These are phyloP conservation scores for Globisporangium megalacanthum DNA, from an alignment of 352 stramenopile species.

Conservation along the genomic window DNA sequence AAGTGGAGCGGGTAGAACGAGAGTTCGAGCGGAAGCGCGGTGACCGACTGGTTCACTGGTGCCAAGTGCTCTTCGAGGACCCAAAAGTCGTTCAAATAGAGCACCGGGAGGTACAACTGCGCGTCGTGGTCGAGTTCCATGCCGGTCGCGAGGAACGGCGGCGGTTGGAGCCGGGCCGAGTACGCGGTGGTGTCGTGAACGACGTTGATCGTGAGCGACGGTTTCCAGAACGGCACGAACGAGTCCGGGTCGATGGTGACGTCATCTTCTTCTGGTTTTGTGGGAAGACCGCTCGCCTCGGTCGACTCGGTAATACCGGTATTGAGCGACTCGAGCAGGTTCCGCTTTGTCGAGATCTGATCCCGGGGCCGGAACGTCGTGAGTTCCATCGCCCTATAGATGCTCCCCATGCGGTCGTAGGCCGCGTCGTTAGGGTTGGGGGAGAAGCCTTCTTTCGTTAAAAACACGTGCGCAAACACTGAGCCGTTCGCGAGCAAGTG, in stretches of 20 bases:
- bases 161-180: slow-evolving; percentile 40
- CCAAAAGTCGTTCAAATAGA: slow-evolving; percentile 96
- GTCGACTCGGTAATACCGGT: too few relatives aligned
- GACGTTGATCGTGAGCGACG: slow-evolving; percentile 56
- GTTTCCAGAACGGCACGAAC: slow-evolving; percentile 83
- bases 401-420: slow-evolving; percentile 46
- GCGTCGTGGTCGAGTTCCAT: slow-evolving; percentile 54
- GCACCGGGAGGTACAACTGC: slow-evolving; percentile 80
- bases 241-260: slow-evolving; percentile 18
- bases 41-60: slow-evolving; percentile 86
- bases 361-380: slow-evolving; percentile 70
- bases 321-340: slow-evolving; percentile 38
- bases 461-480: slow-evolving; percentile 82
- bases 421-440: slow-evolving; percentile 56
- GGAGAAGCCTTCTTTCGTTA: slow-evolving; percentile 67
- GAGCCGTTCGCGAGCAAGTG: slow-evolving; percentile 70
- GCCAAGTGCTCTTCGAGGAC: slow-evolving; percentile 83
- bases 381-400: slow-evolving; percentile 59
- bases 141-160: slow-evolving; percentile 57
- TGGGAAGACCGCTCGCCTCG: not conserved
- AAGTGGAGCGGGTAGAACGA: slow-evolving; percentile 81
- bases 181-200: slow-evolving; percentile 73
- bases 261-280: not conserved
- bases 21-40: slow-evolving; percentile 76
- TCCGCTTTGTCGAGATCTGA: slow-evolving; percentile 74